Base-by-base conservation (phyloP, 1,284 basidiomycete species). In the Flammula alnicola region DNA sequence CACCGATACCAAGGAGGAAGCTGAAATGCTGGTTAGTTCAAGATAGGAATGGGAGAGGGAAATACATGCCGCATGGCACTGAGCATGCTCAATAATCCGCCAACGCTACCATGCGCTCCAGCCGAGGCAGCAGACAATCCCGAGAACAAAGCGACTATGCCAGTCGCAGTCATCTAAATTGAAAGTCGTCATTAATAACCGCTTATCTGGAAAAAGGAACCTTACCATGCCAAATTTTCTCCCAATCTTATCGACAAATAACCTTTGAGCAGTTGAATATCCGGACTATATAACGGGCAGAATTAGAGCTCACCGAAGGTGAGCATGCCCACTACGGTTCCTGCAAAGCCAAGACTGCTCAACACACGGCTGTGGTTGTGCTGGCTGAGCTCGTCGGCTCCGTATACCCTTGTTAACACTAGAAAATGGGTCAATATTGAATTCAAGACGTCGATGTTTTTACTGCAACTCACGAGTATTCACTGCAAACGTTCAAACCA, bases 211-310 rank as follows among this genome's bases (percentile, higher is more conserved):
- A 12, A 38, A 25, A 26, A 14, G 32, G 43, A 16, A 39, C 27
- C 78, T 58, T 55, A 87, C 84, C 92, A 93, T 94, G 49, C 93
- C 91, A 60, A 86, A 87, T 63, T 95, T 95, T 46, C 95, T 83
- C 6, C n/a, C n/a, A n/a, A n/a, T 61, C 65, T 88, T 90, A 67
- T 97, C 95, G n/a, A 91, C 48, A 94, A 70, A 64, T 84, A 92
- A 19, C 77, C 77, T 75, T 42, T 31, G n/a, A 11, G 12, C 7
- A 2, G 39, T 25, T n/a, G 19, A 30, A 36, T 39, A 33, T 19
- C 9, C 10, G n/a, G n/a, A n/a, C n/a, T 3, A 16, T 23, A 16
- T 14, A n/a, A 39, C 16, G 22, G 33, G 23, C 7, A 33, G 16
- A 16, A 31, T 12, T 4, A 8, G 16, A 17, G 44, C 64, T 43